Base-by-base conservation (phyloP, 768 basidiomycete species). In the Mycena galopus region DNA sequence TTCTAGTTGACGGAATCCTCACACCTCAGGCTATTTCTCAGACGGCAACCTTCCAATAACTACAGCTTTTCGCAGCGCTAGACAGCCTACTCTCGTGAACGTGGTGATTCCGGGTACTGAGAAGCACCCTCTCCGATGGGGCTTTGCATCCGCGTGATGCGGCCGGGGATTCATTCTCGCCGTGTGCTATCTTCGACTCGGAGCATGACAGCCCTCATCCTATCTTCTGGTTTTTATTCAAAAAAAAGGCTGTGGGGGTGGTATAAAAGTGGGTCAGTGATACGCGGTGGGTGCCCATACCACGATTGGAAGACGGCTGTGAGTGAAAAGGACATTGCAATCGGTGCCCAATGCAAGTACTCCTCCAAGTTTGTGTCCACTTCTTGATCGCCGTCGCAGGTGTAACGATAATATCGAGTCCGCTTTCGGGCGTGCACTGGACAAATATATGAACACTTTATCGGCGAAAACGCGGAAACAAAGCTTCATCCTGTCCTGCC, bases 341-440 rank as follows among this genome's bases (percentile, higher is more conserved):
- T 21, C 42, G 19, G 14, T 44, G 42, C 19, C 42, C 42, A 44
- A 44, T 44, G 42, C 42, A 44, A 44, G 42, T 44, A 44, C 42
- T 44, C 42, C 17, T 44, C 19, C 42, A 44, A 44, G 42, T 44
- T 44, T 44, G 11, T 44, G 19, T 44, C 42, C 19, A 16, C 19
- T 44, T 44, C 42, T 44, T 35, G 42, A 44, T 21, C 11, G 42
- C 42, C 42, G 42, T 21, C 19, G 42, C 16, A 44, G 42, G 42
- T 44, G 17, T 44, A 7, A 44, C 42, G 19, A 44, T 44, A 44
- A 44, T 21, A 44, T 17, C 42, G 42, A 44, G 42, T 47, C 44
- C 17, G n/a, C 44, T 1, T 77, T 77, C 44, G 60, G 68, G 37
- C 55, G 58, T 25, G 76, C 76, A 12, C 30, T 77, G n/a, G 53